These are phyloP conservation scores for Tetrapisispora arboricola DNA, from an alignment of 805 yeast species.

Conservation along the genomic window DNA sequence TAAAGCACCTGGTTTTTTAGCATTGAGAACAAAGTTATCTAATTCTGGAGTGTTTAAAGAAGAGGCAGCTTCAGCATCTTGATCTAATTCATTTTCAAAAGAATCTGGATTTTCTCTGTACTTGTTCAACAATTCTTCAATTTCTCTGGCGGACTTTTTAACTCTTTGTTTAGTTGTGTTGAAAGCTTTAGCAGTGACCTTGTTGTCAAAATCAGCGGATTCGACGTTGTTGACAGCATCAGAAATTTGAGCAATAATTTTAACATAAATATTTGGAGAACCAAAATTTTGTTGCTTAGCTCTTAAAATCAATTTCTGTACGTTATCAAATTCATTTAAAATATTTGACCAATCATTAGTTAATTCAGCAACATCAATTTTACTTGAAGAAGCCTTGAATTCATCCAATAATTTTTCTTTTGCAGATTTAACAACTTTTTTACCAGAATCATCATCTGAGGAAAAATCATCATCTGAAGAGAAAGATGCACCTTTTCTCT, in stretches of 20 bases:
- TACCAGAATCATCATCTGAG: slow-evolving; percentile 37
- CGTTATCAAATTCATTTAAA: slow-evolving; percentile 66
- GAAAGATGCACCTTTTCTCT: slow-evolving; percentile 18
- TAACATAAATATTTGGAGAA: slow-evolving; percentile 63
- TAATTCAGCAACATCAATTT: slow-evolving; percentile 58
- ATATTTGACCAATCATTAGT: slow-evolving; percentile 73
- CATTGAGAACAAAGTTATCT: slow-evolving; percentile 6
- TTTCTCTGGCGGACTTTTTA: slow-evolving; percentile 67
- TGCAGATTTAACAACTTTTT: slow-evolving; percentile 83
- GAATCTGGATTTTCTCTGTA: slow-evolving; percentile 62
- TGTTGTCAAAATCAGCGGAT: slow-evolving; percentile 59
- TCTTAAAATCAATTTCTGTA: slow-evolving; percentile 55
- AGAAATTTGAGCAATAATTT: slow-evolving; percentile 61
- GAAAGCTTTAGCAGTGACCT: slow-evolving; percentile 79
- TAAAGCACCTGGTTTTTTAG: slow-evolving; percentile 19
- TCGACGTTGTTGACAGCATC: slow-evolving; percentile 48
- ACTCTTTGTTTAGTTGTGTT: slow-evolving; percentile 84
- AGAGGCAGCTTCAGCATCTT: slow-evolving; percentile 22
- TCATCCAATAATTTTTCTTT: slow-evolving; percentile 89
- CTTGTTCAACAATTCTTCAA: slow-evolving; percentile 44
- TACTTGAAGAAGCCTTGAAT: slow-evolving; percentile 53
- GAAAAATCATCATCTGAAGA: slow-evolving; percentile 36
- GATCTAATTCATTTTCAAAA: slow-evolving; percentile 46
- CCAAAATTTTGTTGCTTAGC: slow-evolving; percentile 64
- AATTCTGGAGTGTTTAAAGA: slow-evolving; percentile 27